phyloP scores from a whole-genome alignment of 2,329 filamentous ascomycete species.

The Colletotrichum sp. region DNA sequence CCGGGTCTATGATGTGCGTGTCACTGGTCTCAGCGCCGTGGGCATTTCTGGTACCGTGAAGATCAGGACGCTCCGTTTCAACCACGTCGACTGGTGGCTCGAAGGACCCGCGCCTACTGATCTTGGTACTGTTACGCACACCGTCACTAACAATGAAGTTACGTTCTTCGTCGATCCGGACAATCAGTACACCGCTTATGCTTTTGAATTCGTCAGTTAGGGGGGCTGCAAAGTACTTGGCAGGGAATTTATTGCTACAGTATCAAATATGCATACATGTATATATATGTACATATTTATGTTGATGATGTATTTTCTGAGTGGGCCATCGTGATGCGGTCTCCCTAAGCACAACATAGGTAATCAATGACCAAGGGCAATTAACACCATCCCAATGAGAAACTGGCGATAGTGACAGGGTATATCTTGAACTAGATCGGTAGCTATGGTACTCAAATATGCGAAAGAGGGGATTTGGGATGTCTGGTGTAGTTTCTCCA shows the following conservation, averaged over 20 bases:
- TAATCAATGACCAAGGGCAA: not conserved
- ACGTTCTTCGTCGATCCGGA: not conserved
- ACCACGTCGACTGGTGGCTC: not conserved
- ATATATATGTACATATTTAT: no score
- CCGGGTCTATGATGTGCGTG: not conserved
- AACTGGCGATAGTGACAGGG: not conserved
- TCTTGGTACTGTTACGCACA: not conserved
- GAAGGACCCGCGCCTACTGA: not conserved
- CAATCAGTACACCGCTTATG: not conserved
- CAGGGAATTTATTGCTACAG: accelerated
- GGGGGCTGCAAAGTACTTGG: accelerated
- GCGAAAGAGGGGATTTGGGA: accelerated
- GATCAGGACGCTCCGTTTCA: not conserved
- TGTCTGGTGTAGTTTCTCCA: not conserved
- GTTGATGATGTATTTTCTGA: accelerated
- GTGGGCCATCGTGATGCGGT: not conserved
- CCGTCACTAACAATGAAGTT: not conserved
- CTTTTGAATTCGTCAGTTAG: not conserved
- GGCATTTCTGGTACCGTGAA: not conserved
- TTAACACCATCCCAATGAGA: not conserved
- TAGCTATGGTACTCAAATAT: not conserved
- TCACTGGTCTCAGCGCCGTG: not conserved
- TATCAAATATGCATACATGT: not conserved
- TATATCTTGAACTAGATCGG: not conserved
- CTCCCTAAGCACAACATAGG: not conserved